Evolutionary conservation across 192 early-diverging fungal species (phyloP).

Genomic region (Rhizophagus sp.): DNA sequence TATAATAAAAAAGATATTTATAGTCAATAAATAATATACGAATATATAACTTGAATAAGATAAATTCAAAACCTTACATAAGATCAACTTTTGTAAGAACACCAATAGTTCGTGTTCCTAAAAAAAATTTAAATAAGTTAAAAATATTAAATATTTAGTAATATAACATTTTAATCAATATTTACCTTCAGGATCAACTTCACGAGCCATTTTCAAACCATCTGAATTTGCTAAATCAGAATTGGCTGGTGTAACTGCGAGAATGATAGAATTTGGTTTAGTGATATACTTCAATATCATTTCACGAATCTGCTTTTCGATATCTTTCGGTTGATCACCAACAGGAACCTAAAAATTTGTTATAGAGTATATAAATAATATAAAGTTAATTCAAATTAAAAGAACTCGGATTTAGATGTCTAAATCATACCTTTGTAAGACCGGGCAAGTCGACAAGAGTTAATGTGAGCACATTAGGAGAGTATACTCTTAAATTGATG

Average conservation of each 20-base stretch:
- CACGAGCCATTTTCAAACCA: slow-evolving; percentile 96
- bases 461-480: slow-evolving; percentile 98
- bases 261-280: slow-evolving; percentile 97
- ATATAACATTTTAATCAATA: background rate
- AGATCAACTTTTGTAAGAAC: slow-evolving; percentile 99
- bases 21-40: background rate
- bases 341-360: slow-evolving; percentile 73
- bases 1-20: background rate
- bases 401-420: background rate
- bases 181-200: slow-evolving; percentile 96
- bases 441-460: slow-evolving; percentile 99
- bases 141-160: background rate
- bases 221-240: slow-evolving; percentile 99
- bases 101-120: slow-evolving; percentile 91
- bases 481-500: slow-evolving; percentile 97
- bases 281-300: slow-evolving; percentile 98
- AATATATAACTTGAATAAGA: background rate
- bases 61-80: slow-evolving; percentile 61
- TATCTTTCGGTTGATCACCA: slow-evolving; percentile 99
- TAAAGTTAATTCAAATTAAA: background rate
- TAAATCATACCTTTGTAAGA: slow-evolving; percentile 77
- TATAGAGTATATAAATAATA: background rate
- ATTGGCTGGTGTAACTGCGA: slow-evolving; percentile 98
- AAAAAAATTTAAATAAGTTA: background rate
- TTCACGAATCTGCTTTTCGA: slow-evolving; percentile 96